Conservation (phyloP, 164 flowering plant genomes). For the Dillenia suffruticosa region DNA sequence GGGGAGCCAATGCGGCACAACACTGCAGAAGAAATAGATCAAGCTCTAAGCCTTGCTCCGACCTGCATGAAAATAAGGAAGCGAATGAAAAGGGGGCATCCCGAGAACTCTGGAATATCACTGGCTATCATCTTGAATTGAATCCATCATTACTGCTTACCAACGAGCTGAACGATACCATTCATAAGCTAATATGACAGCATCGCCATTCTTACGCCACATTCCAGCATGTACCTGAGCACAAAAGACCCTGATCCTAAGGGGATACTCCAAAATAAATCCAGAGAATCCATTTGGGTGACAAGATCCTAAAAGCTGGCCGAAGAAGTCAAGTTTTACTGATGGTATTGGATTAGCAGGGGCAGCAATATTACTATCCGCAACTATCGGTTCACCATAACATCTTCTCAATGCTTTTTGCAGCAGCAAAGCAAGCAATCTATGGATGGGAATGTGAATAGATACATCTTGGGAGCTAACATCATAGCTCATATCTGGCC, state of each 20-base stretch:
- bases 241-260: constrained; percentile 85
- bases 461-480: constrained; percentile 89
- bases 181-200: constrained; percentile 55
- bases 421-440: constrained; percentile 65
- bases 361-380: constrained; percentile 9
- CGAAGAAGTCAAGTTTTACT: constrained; percentile 41
- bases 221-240: constrained; percentile 92
- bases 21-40: constrained; percentile 93
- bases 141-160: constrained; percentile 34
- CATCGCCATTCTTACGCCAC: constrained; percentile 95
- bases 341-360: constrained; percentile 22
- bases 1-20: constrained; percentile 96
- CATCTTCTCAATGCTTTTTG: constrained; percentile 51
- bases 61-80: constrained; percentile 45
- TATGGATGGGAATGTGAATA: constrained; percentile 84
- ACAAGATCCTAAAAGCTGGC: constrained; percentile 49
- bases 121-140: not conserved
- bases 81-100: not conserved
- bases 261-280: constrained; percentile 87
- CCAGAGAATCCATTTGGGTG: constrained; percentile 86
- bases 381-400: constrained; percentile 41
- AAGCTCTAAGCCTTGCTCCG: constrained; percentile 74
- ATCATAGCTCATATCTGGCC: constrained; percentile 86
- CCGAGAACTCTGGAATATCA: not conserved
- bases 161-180: constrained; percentile 78